These are phyloP conservation scores for Oryza rufipogon DNA, from an alignment of 176 grass and related monocot genomes.

Conservation along the genomic window DNA sequence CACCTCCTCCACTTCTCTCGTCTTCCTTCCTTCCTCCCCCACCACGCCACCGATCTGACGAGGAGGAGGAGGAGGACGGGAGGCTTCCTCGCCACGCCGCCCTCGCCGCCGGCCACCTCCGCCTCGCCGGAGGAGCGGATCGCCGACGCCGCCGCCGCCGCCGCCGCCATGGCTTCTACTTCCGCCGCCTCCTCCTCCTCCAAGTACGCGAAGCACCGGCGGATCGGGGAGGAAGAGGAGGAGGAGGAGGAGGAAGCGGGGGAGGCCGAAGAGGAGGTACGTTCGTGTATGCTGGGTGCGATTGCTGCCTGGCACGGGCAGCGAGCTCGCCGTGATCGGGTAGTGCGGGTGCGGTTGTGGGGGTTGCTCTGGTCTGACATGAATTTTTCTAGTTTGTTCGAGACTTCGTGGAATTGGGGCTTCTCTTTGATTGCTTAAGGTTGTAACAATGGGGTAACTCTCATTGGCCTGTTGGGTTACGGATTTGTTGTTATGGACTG, in stretches of 20 bases:
- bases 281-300: conserved; percentile 3
- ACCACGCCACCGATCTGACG: conserved; percentile 49
- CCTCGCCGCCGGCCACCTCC: not conserved
- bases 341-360: not conserved
- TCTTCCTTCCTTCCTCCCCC: too few relatives aligned
- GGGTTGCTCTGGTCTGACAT: not conserved
- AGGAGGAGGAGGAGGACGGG: not conserved
- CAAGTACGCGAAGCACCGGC: conserved; percentile 63
- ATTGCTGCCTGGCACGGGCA: not conserved
- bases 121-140: conserved; percentile 13
- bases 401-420: not conserved
- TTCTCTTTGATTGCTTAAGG: not conserved
- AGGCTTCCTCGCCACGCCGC: conserved; percentile 1
- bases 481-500: not conserved
- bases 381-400: not conserved
- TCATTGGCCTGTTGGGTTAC: not conserved
- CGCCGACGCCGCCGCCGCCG: not conserved
- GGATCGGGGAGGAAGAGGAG: conserved; percentile 59
- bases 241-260: conserved; percentile 42
- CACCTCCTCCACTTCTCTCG: too few relatives aligned
- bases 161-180: conserved; percentile 49
- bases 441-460: not conserved
- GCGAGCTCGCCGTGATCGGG: conserved; percentile 11
- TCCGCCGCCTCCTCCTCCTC: conserved; percentile 53
- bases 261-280: conserved; percentile 65